Percentiles rank a stretch among this genome's conserved stretches.
phyloP scores from a whole-genome alignment of 2,329 filamentous ascomycete species.

The Cytospora chrysosperma region DNA sequence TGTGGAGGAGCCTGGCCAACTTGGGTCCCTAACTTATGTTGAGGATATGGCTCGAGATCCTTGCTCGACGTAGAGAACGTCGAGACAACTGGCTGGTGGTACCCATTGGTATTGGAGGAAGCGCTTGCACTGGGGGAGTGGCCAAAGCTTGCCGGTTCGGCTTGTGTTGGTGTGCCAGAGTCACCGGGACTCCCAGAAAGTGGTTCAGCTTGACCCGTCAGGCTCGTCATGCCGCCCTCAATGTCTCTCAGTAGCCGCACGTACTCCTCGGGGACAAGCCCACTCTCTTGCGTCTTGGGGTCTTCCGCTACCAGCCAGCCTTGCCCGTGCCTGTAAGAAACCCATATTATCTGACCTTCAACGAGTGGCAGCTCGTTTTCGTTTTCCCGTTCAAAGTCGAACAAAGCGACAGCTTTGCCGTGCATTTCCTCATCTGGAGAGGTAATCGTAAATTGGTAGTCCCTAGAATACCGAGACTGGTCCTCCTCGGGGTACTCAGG shows the following conservation, averaged over 20 bases:
- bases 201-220: constrained; percentile 61
- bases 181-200: constrained; percentile 54
- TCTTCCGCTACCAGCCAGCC: constrained; percentile 98
- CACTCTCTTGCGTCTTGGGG: constrained; percentile 89
- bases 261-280: constrained; percentile 94
- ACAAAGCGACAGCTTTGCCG: constrained; percentile 91
- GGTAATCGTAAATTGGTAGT: constrained; percentile 93
- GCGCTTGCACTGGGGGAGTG: constrained; percentile 47
- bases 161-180: constrained; percentile 60
- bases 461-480: constrained; percentile 79
- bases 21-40: constrained; percentile 61
- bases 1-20: constrained; percentile 63
- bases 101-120: constrained; percentile 53
- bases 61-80: constrained; percentile 71
- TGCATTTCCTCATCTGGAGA: constrained; percentile 97
- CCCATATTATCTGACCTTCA: constrained; percentile 94
- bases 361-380: constrained; percentile 91
- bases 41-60: constrained; percentile 67
- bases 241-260: constrained; percentile 90
- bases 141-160: constrained; percentile 51
- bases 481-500: constrained; percentile 60
- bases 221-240: constrained; percentile 78
- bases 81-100: constrained; percentile 66
- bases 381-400: constrained; percentile 92
- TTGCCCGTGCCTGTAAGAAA: constrained; percentile 93